Evolutionary conservation across 164 flowering plant genomes (phyloP).

Genomic region (Magnolia sinica): DNA sequence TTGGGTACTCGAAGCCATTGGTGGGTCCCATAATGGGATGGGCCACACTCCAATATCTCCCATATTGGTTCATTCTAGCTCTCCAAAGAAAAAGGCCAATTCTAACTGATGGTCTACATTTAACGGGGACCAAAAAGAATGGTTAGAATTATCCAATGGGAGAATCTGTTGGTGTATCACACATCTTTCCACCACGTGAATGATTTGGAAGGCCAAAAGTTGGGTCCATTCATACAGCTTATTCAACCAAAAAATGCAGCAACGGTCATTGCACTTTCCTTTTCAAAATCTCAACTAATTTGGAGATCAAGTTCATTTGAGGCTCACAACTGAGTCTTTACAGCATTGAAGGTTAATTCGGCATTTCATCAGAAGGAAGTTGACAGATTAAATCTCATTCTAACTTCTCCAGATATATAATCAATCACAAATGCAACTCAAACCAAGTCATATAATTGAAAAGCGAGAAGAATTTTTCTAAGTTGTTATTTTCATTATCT

Average conservation of each 20-base stretch:
- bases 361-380: not conserved
- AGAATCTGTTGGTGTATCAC: no score
- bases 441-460: not conserved
- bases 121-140: no score
- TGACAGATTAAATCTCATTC: not conserved
- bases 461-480: not conserved
- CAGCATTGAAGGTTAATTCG: not conserved
- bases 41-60: no score
- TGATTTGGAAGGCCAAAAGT: no score
- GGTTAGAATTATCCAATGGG: no score
- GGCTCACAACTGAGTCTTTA: not conserved
- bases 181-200: no score
- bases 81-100: no score
- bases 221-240: no score
- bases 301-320: not conserved
- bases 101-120: no score
- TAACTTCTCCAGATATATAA: not conserved
- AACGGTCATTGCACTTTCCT: not conserved
- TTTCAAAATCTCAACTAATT: not conserved
- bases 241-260: not conserved
- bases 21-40: no score
- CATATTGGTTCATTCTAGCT: no score
- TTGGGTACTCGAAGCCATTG: no score
- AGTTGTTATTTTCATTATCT: constrained; percentile 5
- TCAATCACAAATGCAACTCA: not conserved